phyloP scores from a whole-genome alignment of 2,329 filamentous ascomycete species.

The Hirsutella minnesotensis region DNA sequence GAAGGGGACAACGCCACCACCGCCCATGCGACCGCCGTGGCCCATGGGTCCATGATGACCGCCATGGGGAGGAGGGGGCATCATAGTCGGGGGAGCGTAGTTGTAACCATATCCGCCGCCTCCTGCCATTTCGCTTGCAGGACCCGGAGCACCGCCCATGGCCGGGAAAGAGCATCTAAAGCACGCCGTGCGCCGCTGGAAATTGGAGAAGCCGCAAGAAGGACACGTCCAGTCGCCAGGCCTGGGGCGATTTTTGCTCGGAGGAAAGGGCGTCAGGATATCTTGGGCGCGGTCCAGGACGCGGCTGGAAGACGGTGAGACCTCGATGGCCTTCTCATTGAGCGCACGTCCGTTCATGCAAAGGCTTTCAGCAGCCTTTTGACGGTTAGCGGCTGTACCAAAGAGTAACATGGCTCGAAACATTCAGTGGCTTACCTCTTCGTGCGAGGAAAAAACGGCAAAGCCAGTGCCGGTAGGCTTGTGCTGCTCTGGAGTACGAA shows the following conservation, averaged over 20 bases:
- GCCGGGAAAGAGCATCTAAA: constrained; percentile 99
- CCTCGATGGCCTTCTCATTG: constrained; percentile 98
- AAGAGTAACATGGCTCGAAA: background rate
- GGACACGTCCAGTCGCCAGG: constrained; percentile 99
- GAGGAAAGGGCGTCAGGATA: constrained; percentile 92
- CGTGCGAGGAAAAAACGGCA: constrained; percentile 95
- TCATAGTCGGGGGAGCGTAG: constrained; percentile 65
- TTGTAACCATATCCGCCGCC: constrained; percentile 55
- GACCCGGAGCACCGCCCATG: constrained; percentile 45
- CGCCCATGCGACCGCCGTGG: constrained; percentile 61
- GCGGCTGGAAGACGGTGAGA: constrained; percentile 92
- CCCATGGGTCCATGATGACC: constrained; percentile 46
- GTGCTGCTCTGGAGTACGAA: constrained; percentile 94
- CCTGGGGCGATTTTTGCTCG: constrained; percentile 93
- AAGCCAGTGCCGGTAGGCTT: constrained; percentile 99
- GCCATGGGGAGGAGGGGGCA: constrained; percentile 67
- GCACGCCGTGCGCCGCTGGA: constrained; percentile 94
- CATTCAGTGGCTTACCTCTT: constrained; percentile 62
- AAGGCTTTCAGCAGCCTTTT: constrained; percentile 84
- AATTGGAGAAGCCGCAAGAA: constrained; percentile 97
- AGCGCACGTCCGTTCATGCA: constrained; percentile 98
- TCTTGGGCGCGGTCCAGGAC: constrained; percentile 92
- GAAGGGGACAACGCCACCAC: constrained; percentile 85
- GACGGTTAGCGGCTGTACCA: constrained; percentile 1
- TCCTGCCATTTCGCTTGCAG: constrained; percentile 50